Percentiles rank a stretch among this genome's conserved stretches.
Evolutionary conservation across 139 green algal genomes (phyloP).

Genomic region (Tetradesmus lagerheimii): DNA sequence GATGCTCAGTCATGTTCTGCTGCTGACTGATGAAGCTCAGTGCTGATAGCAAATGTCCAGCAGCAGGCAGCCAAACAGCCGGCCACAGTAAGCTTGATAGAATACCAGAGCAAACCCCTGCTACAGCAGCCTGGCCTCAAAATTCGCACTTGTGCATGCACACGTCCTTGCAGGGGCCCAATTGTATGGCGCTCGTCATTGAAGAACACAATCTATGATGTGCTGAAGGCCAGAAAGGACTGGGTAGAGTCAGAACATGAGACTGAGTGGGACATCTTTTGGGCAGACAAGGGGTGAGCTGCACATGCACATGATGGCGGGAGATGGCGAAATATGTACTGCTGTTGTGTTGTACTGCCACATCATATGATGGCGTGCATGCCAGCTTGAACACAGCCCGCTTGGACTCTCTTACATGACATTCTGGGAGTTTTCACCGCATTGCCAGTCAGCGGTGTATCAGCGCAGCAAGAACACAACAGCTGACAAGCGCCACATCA

Average conservation of each 20-base stretch:
- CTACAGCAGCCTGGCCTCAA: not conserved
- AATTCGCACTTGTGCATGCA: not conserved
- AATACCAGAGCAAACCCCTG: not conserved
- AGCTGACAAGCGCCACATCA: not conserved
- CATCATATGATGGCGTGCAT: not conserved
- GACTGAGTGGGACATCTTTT: conserved; percentile 75
- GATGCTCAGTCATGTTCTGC: not conserved
- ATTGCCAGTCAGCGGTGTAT: not conserved
- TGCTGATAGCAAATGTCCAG: conserved; percentile 1
- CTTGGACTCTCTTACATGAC: not conserved
- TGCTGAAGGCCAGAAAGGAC: conserved; percentile 59
- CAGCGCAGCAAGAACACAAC: not conserved
- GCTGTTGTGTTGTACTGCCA: not conserved
- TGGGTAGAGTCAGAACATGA: conserved; percentile 71
- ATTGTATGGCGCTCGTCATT: conserved; percentile 63
- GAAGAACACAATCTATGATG: conserved; percentile 73
- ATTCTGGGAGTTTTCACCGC: no score
- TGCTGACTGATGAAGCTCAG: not conserved
- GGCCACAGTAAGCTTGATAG: not conserved
- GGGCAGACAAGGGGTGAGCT: conserved; percentile 69
- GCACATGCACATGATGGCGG: not conserved
- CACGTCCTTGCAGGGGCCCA: conserved; percentile 52
- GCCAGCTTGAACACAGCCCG: not conserved
- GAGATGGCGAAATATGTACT: no score
- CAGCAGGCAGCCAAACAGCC: not conserved